Percentiles rank a stretch among this genome's conserved stretches.
These are phyloP conservation scores for Sporothrix protearum DNA, from an alignment of 2,329 filamentous ascomycete genomes.

Conservation along the genomic window DNA sequence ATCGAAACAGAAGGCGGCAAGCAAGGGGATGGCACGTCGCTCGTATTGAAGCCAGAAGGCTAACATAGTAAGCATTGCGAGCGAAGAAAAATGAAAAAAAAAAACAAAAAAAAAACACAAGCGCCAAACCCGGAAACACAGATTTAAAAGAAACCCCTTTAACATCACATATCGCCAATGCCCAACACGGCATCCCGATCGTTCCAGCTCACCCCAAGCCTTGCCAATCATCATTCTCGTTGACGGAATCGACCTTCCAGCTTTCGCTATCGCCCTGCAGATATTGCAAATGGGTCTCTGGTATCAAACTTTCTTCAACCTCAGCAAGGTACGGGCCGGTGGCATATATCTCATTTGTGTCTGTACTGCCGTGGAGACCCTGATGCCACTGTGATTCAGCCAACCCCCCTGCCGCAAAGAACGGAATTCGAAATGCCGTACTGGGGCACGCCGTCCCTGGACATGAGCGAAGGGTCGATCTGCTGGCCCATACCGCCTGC, in stretches of 20 bases:
- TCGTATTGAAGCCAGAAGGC: too few species aligned
- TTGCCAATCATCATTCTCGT: conserved; percentile 31
- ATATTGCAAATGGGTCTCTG: conserved; percentile 27
- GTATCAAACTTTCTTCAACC: conserved; percentile 32
- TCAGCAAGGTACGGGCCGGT: conserved; percentile 31
- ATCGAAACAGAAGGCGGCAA: neutral
- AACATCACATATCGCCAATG: too few species aligned
- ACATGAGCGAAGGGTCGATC: conserved; percentile 33
- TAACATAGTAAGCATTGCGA: too few species aligned
- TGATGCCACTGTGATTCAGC: conserved; percentile 22
- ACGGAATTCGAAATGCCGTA: conserved; percentile 30
- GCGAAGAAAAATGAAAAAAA: neutral
- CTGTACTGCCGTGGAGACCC: conserved; percentile 19
- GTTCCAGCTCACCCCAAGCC: neutral
- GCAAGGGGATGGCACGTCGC: too few species aligned
- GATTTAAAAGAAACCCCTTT: too few species aligned
- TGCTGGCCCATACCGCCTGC: conserved; percentile 29
- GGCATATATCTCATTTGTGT: conserved; percentile 24
- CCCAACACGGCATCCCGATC: neutral
- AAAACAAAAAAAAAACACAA: neutral
- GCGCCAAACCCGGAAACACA: too few species aligned
- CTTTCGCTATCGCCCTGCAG: conserved; percentile 30
- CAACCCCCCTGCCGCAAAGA: conserved; percentile 1
- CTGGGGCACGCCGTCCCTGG: conserved; percentile 27
- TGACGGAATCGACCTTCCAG: conserved; percentile 32